These are phyloP conservation scores for Hypsizygus marmoreus DNA, from an alignment of 768 basidiomycete genomes.

Conservation along the genomic window DNA sequence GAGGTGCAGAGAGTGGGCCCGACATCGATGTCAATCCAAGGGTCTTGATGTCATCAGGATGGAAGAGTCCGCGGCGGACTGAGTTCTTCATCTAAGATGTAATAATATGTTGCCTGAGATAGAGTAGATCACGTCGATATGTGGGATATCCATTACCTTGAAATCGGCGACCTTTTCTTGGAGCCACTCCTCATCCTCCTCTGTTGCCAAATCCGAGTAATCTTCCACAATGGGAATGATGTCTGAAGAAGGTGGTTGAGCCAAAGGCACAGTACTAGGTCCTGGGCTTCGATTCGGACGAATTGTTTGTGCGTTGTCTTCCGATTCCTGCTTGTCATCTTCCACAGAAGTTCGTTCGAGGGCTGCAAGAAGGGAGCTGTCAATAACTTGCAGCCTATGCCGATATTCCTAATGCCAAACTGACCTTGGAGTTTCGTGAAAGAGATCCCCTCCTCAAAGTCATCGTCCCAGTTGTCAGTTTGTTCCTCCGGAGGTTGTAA, in stretches of 20 bases:
- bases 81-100: slow-evolving; percentile 64
- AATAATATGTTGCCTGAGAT: background rate
- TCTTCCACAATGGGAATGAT: slow-evolving; percentile 82
- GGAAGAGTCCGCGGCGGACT: slow-evolving; percentile 74
- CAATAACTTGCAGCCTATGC: slow-evolving; percentile 1
- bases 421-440: slow-evolving; percentile 77
- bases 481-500: slow-evolving; percentile 81
- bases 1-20: slow-evolving; percentile 68
- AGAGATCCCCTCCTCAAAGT: slow-evolving; percentile 94
- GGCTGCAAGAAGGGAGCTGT: slow-evolving; percentile 42
- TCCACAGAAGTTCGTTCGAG: slow-evolving; percentile 61
- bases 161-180: slow-evolving; percentile 84
- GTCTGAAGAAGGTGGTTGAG: slow-evolving; percentile 60
- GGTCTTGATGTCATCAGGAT: slow-evolving; percentile 87
- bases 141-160: slow-evolving; percentile 50
- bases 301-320: slow-evolving; percentile 83
- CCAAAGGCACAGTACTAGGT: slow-evolving; percentile 50
- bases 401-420: slow-evolving; percentile 9
- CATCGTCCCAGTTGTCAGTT: slow-evolving; percentile 97
- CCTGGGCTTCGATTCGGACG: slow-evolving; percentile 74
- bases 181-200: slow-evolving; percentile 69
- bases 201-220: slow-evolving; percentile 85
- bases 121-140: background rate
- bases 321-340: slow-evolving; percentile 55
- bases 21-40: slow-evolving; percentile 57